Evolutionary conservation across 2,329 filamentous ascomycete species (phyloP).

Genomic region (Trichoderma asperellum): DNA sequence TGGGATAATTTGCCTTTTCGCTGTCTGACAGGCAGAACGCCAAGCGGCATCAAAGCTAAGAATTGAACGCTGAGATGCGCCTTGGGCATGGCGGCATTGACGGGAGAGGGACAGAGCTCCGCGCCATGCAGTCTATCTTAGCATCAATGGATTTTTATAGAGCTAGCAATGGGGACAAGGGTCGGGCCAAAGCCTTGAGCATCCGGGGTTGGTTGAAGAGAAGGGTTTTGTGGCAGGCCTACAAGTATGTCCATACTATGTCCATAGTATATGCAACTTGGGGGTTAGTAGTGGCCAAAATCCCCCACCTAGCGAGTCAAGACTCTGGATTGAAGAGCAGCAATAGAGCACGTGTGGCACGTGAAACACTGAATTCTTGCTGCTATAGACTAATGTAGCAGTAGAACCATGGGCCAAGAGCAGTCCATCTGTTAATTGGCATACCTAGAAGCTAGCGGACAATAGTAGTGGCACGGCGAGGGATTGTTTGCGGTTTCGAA

Average conservation of each 20-base stretch:
- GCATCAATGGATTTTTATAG: background rate
- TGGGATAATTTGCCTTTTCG: background rate
- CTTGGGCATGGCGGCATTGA: background rate
- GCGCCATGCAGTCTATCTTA: background rate
- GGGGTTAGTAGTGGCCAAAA: background rate
- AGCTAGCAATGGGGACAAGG: background rate
- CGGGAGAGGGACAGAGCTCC: background rate
- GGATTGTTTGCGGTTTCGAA: background rate
- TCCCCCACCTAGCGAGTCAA: slow-evolving; percentile 21
- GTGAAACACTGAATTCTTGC: background rate
- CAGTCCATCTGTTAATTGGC: background rate
- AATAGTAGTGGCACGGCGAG: slow-evolving; percentile 11
- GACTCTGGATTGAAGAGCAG: background rate
- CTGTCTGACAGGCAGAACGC: slow-evolving; percentile 17
- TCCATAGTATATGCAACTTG: no score
- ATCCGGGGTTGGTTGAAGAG: background rate
- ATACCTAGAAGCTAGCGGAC: slow-evolving; percentile 11
- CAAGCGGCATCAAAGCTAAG: background rate
- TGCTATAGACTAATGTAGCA: background rate
- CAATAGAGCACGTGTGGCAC: background rate
- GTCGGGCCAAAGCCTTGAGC: background rate
- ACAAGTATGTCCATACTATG: no score
- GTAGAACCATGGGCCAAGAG: background rate
- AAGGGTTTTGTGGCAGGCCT: slow-evolving; percentile 3
- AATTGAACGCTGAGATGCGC: background rate